Evolutionary conservation across 1,284 basidiomycete species (phyloP), one percentile per base, ranked within the genome.

Genomic region (Ustilago loliicola): DNA sequence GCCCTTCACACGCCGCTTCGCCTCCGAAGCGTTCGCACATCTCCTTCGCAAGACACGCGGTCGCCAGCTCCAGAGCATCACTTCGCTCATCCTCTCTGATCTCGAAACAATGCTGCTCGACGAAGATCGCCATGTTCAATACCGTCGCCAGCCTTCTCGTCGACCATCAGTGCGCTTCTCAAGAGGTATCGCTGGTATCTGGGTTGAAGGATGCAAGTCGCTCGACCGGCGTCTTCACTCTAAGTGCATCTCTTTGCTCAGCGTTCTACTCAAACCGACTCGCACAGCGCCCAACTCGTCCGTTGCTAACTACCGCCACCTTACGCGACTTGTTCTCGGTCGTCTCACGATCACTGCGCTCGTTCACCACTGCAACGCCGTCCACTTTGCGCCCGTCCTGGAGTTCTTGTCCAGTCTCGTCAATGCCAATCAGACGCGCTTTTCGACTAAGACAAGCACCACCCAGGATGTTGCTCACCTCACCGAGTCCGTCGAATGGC

Each of bases 1-100:
- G 29, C 59, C 80, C 15, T 83, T 85, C 51, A 82, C 80, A 10
- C 71, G 82, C 17, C 80, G 85, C 29, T 86, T 86, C 50, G 83
- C 82, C 3, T 76, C 83, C 0, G 85, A 86, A 61, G 84, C 85
- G 0, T 78, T 86, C 29, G 83, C 84, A 1, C 82, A 85, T 51
- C 79, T 86, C 17, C 66, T 85, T 6, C 81, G 85, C 57, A 85
- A 82, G 66, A 80, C 82, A 15, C 70, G 81, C 10, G 67, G 59
- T 13, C 53, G 48, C 2, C 80, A 84, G 51, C 71, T 86, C 25
- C 60, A 65, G 27, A 67, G 64, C 27, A 70, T 85, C 27, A 68
- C 72, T 11, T 32, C 64, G 8, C 57, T 65, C 48, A 84, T 86
- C 75, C 61, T 81, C 23, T 45, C 51, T 21, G 83, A 84, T 32